Base-by-base conservation (phyloP, 2,329 filamentous ascomycete genomes). In the Hymenoscyphus fructigenus region DNA sequence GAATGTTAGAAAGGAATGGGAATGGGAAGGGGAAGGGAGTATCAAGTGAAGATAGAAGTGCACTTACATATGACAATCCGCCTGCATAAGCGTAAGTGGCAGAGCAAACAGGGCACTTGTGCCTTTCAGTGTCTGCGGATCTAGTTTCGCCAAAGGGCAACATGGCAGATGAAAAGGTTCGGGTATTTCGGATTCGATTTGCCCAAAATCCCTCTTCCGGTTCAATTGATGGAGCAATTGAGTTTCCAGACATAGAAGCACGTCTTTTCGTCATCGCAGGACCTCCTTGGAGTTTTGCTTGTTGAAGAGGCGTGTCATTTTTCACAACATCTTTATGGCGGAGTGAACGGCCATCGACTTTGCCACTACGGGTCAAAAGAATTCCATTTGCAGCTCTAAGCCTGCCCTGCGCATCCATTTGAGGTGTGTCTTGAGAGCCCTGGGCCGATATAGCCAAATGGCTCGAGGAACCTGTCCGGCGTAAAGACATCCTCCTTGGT, bases 271-370 rank as follows among this genome's bases (percentile, higher is more conserved):
- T 32, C 29, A n/a, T n/a, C 20, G 23, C 5, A 10, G 14, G 14
- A 32, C 17, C 26, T 12, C 26, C 55, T 34, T 5, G 29, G n/a
- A 15, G 5, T 28, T 56, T 56, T 28, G 53, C 12, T 17, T 15
- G 28, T 7, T 29, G 26, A 57, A 17, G 14, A 34, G 26, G 14
- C 7, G 26, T n/a, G 14, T 32, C 55, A 57, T 29, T 29, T 9
- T 29, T 17, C 34, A 28, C 9, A 7, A 34, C 26, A 32, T 38
- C 17, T 10, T 55, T 36, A 17, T 53, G 15, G 10, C 61, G 61
- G n/a, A 66, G 61, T n/a, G 64, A 66, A n/a, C 65, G 60, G 20
- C 63, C 56, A 60, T 67, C 65, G 23, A 65, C 15, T 44, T 67
- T 65, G 6, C 65, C 65, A 20, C 50, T 53, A 14, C 29, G 23